Evolutionary conservation across 2,329 filamentous ascomycete species (phyloP), one percentile per base, ranked within the genome.

Genomic region (Ophiocordyceps camponoti-floridani): DNA sequence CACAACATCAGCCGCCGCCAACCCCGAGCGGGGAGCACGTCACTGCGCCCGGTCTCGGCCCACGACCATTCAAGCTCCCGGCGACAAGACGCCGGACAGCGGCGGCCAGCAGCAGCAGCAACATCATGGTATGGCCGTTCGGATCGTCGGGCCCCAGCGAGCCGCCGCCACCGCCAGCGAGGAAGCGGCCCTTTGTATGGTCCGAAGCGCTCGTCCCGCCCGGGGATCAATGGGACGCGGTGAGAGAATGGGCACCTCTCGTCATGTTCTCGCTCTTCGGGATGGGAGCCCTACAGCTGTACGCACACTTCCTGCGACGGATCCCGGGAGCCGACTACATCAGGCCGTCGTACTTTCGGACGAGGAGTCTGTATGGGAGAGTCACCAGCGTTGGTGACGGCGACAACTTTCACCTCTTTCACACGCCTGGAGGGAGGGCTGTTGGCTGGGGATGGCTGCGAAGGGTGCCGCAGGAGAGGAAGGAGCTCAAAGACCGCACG

Each of bases 311-410:
- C 58, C 67, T 98, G 43, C 82, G 86, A 33, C 83, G 91, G 44
- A 85, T 96, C 46, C 87, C 87, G 4, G 80, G 77, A 46, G 76
- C 84, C 33, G 69, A 74, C 23, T 73, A 87, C 57, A 82, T 98
- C 52, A 77, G 77, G 42, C 82, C 85, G 2, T 67, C 69, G 11
- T 82, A 80, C 57, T 89, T 89, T 58, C 77, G 84, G 41, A 78
- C 69, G 48, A 73, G 84, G 53, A 88, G 77, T 52, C 58, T 98
- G 40, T 82, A 89, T 53, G 91, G 91, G 13, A 75, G 74, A 49
- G 91, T 96, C 40, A 95, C 89, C 12, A 87, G 84, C 53, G 91
- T 98, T 23, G 91, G 93, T 40, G 91, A 98, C 69, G 93, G 87
- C 4, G 91, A 98, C 62, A 89, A 89, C 58, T 95, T 98, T 60